Conservation (phyloP, 192 early-diverging fungal genomes). For the Pecoramyces ruminantium region DNA sequence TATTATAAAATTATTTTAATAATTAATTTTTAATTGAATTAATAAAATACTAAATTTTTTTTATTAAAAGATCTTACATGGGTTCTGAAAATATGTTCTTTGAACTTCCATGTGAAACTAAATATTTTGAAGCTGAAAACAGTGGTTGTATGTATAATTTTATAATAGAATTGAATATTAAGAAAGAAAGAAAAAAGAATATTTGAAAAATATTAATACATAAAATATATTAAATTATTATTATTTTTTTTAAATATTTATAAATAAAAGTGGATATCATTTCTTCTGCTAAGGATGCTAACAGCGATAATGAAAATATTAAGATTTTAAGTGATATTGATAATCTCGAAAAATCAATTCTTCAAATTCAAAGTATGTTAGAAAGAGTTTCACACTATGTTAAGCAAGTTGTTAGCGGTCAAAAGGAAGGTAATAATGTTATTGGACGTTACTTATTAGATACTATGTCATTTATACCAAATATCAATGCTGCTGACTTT, state of each 20-base stretch:
- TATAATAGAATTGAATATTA: not conserved
- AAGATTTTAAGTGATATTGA: conserved; percentile 74
- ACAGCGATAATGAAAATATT: conserved; percentile 25
- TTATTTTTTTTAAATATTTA: too few relatives aligned
- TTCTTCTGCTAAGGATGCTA: conserved; percentile 30
- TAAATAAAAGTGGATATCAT: conserved; percentile 41
- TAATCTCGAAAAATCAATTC: conserved; percentile 61
- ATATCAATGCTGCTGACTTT: conserved; percentile 68
- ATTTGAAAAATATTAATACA: too few relatives aligned
- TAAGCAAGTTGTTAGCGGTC: conserved; percentile 42
- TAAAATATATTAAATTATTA: too few relatives aligned
- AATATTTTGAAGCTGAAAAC: conserved; percentile 80
- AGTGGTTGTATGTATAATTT: conserved; percentile 26
- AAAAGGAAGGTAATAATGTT: conserved; percentile 35
- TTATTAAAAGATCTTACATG: conserved; percentile 5
- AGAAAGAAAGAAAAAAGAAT: too few relatives aligned
- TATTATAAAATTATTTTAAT: too few relatives aligned
- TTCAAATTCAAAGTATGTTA: conserved; percentile 65
- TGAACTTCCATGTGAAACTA: conserved; percentile 70
- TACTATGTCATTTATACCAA: conserved; percentile 74
- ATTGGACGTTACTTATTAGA: conserved; percentile 89
- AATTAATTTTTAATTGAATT: too few relatives aligned
- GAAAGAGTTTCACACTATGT: conserved; percentile 70
- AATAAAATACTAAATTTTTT: too few relatives aligned
- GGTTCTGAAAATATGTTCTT: conserved; percentile 66